These are phyloP conservation scores for Phlyctochytrium bullatum DNA, from an alignment of 192 early-diverging fungal genomes.

Conservation along the genomic window DNA sequence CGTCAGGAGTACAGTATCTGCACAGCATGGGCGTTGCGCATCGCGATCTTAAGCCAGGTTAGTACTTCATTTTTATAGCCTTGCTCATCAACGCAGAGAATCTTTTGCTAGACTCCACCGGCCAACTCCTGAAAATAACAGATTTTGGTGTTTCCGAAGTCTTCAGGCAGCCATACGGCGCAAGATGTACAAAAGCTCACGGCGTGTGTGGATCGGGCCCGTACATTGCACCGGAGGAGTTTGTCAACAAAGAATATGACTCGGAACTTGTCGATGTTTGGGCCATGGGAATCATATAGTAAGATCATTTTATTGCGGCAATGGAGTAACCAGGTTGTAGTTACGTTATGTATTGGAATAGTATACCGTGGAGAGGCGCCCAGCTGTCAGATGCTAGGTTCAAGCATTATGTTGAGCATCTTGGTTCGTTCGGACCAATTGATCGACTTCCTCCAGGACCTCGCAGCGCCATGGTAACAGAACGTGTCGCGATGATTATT, in stretches of 20 bases:
- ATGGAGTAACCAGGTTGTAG: slow-evolving; percentile 55
- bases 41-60: slow-evolving; percentile 81
- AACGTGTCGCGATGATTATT: not conserved
- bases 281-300: slow-evolving; percentile 92
- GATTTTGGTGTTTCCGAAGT: slow-evolving; percentile 98
- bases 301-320: slow-evolving; percentile 61
- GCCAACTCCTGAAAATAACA: slow-evolving; percentile 85
- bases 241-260: slow-evolving; percentile 76
- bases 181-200: slow-evolving; percentile 67
- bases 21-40: slow-evolving; percentile 94
- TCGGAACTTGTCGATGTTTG: slow-evolving; percentile 88
- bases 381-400: slow-evolving; percentile 38
- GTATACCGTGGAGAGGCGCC: slow-evolving; percentile 55
- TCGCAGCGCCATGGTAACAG: slow-evolving; percentile 61
- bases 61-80: slow-evolving; percentile 37
- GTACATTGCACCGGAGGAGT: slow-evolving; percentile 95
- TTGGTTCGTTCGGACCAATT: slow-evolving; percentile 67
- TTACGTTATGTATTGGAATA: slow-evolving; percentile 54
- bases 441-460: slow-evolving; percentile 65
- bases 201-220: slow-evolving; percentile 92
- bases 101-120: slow-evolving; percentile 71
- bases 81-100: too few relatives aligned
- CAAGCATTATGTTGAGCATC: slow-evolving; percentile 47
- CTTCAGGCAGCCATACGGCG: slow-evolving; percentile 85
- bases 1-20: slow-evolving; percentile 81